A percentile compares a stretch with the other conserved stretches of the same genome.
phyloP scores from a whole-genome alignment of 2,329 filamentous ascomycete genomes.

The Pestalotiopsis fici region DNA sequence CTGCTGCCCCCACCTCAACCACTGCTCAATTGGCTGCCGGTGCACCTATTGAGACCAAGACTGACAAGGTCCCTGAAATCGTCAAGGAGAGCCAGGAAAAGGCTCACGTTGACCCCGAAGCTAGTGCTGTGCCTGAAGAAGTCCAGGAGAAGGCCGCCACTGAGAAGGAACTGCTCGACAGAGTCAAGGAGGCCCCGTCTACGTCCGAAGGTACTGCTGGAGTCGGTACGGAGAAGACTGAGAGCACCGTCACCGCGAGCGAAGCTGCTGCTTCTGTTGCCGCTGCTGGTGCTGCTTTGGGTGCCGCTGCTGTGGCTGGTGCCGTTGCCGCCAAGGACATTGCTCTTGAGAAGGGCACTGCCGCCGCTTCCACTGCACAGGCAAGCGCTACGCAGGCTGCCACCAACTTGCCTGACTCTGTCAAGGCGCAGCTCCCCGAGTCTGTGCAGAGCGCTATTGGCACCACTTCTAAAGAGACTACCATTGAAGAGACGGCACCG shows the following conservation, averaged over 20 bases:
- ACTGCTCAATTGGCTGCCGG: slow-evolving; percentile 41
- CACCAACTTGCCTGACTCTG: slow-evolving; percentile 53
- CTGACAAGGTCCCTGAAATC: slow-evolving; percentile 54
- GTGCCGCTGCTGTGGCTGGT: slow-evolving; percentile 32
- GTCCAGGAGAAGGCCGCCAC: slow-evolving; percentile 72
- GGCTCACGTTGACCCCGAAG: slow-evolving; percentile 66
- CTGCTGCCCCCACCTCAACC: slow-evolving; percentile 44
- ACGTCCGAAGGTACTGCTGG: slow-evolving; percentile 58
- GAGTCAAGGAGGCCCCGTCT: slow-evolving; percentile 61
- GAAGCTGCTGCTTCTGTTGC: slow-evolving; percentile 42
- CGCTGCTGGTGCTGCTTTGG: slow-evolving; percentile 42
- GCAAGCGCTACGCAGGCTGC: slow-evolving; percentile 24
- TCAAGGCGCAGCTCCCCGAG: slow-evolving; percentile 52
- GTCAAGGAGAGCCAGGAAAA: slow-evolving; percentile 74
- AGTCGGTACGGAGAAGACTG: slow-evolving; percentile 54
- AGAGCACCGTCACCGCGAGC: slow-evolving; percentile 41
- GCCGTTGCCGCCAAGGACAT: slow-evolving; percentile 41
- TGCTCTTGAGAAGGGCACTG: slow-evolving; percentile 39
- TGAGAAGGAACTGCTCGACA: slow-evolving; percentile 70
- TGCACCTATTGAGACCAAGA: slow-evolving; percentile 42
- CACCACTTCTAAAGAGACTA: slow-evolving; percentile 41
- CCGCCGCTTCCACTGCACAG: slow-evolving; percentile 33
- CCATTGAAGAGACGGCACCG: slow-evolving; percentile 45
- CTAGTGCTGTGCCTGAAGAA: slow-evolving; percentile 64
- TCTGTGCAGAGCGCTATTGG: slow-evolving; percentile 50